Evolutionary conservation across 2,329 filamentous ascomycete genomes (phyloP), one percentile per base, ranked within the genome.

Genomic region (Colletotrichum tropicicola): DNA sequence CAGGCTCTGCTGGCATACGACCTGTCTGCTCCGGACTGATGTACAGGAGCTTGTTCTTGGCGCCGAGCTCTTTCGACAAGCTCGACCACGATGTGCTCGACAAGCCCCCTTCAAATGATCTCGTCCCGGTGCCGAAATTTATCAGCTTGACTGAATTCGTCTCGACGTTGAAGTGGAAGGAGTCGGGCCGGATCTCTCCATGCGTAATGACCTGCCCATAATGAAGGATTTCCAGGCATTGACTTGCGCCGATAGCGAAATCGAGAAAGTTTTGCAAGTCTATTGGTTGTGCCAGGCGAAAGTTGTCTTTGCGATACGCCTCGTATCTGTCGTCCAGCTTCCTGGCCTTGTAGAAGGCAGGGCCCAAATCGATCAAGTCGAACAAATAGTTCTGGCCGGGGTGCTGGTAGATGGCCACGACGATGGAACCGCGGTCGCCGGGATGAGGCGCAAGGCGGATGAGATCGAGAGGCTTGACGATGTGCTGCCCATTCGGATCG

Each of bases 11-110:
- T 3, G 94, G 92, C 86, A 98, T 91, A 19, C 95, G 90, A 13
- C 95, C 95, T 3, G 95, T 98, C 80, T 98, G 95, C 74, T 98
- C 95, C 0, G 95, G 94, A 48, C 94, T 95, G 74, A 98, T 97
- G 74, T 93, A 98, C 54, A 94, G 89, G 19, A 98, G 83, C 77
- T 97, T 97, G 73, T 94, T 91, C 78, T 93, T 94, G 41, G 94
- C 92, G 2, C 94, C 94, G 7, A 94, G 79, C 75, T 98, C 92
- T 65, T 91, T 91, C 12, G 92, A 95, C 9, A 98, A 80, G 1
- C 87, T 87, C 10, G 91, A 92, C 95, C 95, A 98, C 32, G 94
- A 94, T 19, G 92, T 91, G 71, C 92, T 95, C 7, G 87, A 90
- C 52, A 98, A 83, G 5, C 94, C 93, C 78, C 97, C 93, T 77